phyloP scores from a whole-genome alignment of 1,139 yeast genomes.

The Geotrichum fermentans region DNA sequence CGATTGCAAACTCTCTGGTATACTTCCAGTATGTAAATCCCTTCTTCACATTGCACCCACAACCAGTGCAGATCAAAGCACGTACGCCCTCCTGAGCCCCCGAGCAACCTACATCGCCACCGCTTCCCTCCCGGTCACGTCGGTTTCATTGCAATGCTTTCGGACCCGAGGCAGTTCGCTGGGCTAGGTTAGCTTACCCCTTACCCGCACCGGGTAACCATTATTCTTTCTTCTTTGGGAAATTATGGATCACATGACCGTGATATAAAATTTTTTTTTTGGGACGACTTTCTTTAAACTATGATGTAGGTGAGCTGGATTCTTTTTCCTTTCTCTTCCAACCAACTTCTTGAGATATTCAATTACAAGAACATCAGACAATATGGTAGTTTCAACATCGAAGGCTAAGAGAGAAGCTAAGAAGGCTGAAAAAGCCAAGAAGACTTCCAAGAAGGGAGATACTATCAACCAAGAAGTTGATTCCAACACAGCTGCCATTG shows the following conservation, averaged over 20 bases:
- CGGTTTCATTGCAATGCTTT: no score
- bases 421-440: conserved; percentile 57
- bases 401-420: conserved; percentile 82
- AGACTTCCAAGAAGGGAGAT: conserved; percentile 45
- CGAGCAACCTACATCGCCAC: no score
- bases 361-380: conserved; percentile 19
- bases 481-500: conserved; percentile 65
- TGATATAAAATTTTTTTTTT: neutral
- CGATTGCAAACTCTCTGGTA: no score
- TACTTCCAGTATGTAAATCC: no score
- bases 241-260: neutral
- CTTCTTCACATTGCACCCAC: no score
- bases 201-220: no score
- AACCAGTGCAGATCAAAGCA: no score
- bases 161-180: no score
- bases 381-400: conserved; percentile 58
- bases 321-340: conserved; percentile 8
- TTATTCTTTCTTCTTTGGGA: no score
- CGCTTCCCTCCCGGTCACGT: no score
- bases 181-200: no score
- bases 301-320: conserved; percentile 1
- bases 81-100: no score
- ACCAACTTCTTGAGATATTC: conserved; percentile 11
- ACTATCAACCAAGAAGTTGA: conserved; percentile 46
- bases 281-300: neutral